Base-by-base conservation (phyloP, 768 basidiomycete species). In the Gymnopilus dilepis region DNA sequence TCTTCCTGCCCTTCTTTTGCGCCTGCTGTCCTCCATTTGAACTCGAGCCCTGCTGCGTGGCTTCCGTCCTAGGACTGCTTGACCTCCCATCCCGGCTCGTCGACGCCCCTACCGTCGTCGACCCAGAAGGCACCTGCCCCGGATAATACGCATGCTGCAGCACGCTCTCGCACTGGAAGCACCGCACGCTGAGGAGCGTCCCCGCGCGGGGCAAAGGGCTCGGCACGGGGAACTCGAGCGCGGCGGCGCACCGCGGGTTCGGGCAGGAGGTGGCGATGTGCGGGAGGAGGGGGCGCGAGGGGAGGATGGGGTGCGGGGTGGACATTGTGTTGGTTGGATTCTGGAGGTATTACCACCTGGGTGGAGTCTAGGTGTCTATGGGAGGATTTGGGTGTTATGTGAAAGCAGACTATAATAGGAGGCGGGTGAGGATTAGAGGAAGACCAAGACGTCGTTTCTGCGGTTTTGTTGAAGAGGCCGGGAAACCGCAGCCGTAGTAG, bases 161-260 rank as follows among this genome's bases (percentile, higher is more conserved):
- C 31, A 87, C 70, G 2, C 78, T 72, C 56, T 82, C 78, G 74
- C 94, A 96, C 45, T 80, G 77, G 70, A 82, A 91, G 73, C 94
- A 96, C 59, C 84, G 84, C 58, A 95, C 75, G 61, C 82, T 82
- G 8, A 94, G 84, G 4, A 88, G 67, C 0, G 86, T 82, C 40
- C 85, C 71, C 21, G 60, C 60, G 80, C 19, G 83, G 75, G 17
- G 88, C 12, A 75, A 70, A 0, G 89, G 84, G 0, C 72, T 76
- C 0, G 90, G 92, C 4, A 88, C 80, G 0, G 86, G 83, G 65
- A 92, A 94, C 71, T 94, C 91, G 17, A 94, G 74, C 1, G 75
- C 74, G 2, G 76, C 63, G 17, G 74, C 77, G 70, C 92, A 94
- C 47, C 76, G 68, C 7, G 79, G 15, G 59, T 75, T 77, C 15